phyloP scores from a whole-genome alignment of 1,139 yeast species.

The Wickerhamomyces sp. region DNA sequence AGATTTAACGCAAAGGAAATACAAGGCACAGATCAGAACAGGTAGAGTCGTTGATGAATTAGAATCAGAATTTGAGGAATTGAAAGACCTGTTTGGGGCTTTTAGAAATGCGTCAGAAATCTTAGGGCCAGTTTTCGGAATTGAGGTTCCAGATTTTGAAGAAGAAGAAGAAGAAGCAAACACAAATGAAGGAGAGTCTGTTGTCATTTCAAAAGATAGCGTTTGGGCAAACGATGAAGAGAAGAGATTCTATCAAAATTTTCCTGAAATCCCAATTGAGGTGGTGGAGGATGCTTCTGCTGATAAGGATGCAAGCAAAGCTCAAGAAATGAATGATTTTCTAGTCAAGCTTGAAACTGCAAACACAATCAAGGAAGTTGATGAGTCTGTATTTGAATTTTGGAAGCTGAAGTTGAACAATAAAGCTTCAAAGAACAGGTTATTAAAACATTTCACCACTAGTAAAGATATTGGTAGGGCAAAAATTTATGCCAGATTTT shows the following conservation, averaged over 20 bases:
- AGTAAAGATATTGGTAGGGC: conserved; percentile 41
- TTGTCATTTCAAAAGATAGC: conserved; percentile 30
- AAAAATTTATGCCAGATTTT: conserved; percentile 55
- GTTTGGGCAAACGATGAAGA: conserved; percentile 70
- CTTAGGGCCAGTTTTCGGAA: conserved; percentile 39
- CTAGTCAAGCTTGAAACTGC: conserved; percentile 42
- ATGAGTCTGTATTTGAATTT: conserved; percentile 52
- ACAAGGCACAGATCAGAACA: conserved; percentile 56
- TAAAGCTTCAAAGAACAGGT: conserved; percentile 65
- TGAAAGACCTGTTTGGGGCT: conserved; percentile 36
- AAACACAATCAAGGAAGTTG: conserved; percentile 46
- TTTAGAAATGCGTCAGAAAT: conserved; percentile 41
- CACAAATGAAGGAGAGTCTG: conserved; percentile 5
- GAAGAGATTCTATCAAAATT: conserved; percentile 52
- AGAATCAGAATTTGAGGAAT: conserved; percentile 37
- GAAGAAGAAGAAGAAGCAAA: conserved; percentile 20
- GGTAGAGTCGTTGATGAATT: conserved; percentile 59
- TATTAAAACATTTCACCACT: conserved; percentile 49
- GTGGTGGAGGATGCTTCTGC: conserved; percentile 11
- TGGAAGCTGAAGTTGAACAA: conserved; percentile 52
- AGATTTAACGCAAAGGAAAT: conserved; percentile 37
- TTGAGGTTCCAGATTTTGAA: conserved; percentile 27
- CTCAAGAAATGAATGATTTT: conserved; percentile 43
- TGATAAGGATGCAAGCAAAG: conserved; percentile 22
- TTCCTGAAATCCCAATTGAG: conserved; percentile 32